These are phyloP conservation scores for Ustilago lituana DNA, from an alignment of 1,284 basidiomycete genomes.

Conservation along the genomic window DNA sequence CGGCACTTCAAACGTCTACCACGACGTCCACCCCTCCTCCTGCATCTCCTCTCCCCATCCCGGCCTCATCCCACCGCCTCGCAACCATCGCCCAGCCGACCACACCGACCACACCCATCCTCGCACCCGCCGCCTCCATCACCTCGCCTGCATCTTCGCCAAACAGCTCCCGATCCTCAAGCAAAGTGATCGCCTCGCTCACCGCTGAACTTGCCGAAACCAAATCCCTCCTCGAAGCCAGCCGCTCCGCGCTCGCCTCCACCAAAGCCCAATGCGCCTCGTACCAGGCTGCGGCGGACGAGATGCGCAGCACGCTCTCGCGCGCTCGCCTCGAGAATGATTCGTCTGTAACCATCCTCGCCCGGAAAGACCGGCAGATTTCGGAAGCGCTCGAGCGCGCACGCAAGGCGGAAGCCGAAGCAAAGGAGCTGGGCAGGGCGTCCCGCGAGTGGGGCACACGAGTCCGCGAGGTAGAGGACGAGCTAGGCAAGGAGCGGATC, in stretches of 20 bases:
- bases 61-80: not conserved
- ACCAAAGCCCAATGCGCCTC: conserved; percentile 79
- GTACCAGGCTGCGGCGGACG: conserved; percentile 81
- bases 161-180: not conserved
- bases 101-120: not conserved
- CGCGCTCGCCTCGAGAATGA: conserved; percentile 83
- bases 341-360: conserved; percentile 81
- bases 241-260: conserved; percentile 78
- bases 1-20: not conserved
- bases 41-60: not conserved
- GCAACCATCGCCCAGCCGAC: not conserved
- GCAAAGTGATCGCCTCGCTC: conserved; percentile 50
- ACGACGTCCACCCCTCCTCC: not conserved
- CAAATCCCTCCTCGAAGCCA: conserved; percentile 75
- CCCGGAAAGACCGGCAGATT: conserved; percentile 82
- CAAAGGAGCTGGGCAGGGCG: conserved; percentile 60
- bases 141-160: conserved; percentile 1
- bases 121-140: conserved; percentile 6
- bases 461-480: conserved; percentile 55
- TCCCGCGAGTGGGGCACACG: conserved; percentile 59
- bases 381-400: conserved; percentile 72
- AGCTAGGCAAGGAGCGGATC: conserved; percentile 54
- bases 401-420: conserved; percentile 60
- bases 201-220: conserved; percentile 45
- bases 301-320: conserved; percentile 83